phyloP scores from a whole-genome alignment of 1,284 basidiomycete species.

The Puccinia triticina region DNA sequence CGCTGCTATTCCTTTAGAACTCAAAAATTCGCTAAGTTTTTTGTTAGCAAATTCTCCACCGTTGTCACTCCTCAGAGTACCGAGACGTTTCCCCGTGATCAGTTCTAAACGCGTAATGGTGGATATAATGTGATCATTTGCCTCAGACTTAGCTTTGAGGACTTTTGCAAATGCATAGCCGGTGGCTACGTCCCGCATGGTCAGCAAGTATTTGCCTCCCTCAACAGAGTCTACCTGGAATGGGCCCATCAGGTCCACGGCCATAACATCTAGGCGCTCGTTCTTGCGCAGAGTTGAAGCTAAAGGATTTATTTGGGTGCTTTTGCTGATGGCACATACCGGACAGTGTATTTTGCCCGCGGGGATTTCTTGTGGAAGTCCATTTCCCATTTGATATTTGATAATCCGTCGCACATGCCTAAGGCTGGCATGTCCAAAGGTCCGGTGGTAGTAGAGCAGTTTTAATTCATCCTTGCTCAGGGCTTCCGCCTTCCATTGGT shows the following conservation, averaged over 20 bases:
- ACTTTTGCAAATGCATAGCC: not conserved
- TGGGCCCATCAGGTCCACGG: not conserved
- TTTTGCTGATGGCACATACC: not conserved
- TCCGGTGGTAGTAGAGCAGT: not conserved
- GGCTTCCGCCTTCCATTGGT: not conserved
- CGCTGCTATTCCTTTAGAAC: not conserved
- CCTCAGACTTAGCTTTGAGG: not conserved
- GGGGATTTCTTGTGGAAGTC: not conserved
- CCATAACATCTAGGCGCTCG: not conserved
- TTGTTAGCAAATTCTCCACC: slow-evolving; percentile 23
- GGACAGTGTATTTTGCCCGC: not conserved
- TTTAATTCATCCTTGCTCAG: not conserved
- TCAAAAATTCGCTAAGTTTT: not conserved
- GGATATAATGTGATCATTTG: not conserved
- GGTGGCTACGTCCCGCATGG: not conserved
- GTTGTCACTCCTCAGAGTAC: not conserved
- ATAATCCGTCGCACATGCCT: not conserved
- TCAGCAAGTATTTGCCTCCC: not conserved
- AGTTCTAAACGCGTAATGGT: not conserved
- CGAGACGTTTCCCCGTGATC: not conserved
- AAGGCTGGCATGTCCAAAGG: not conserved
- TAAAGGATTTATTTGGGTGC: not conserved
- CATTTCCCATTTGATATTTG: not conserved
- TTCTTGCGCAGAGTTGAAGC: too few relatives aligned
- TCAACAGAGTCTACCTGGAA: not conserved